phyloP scores from a whole-genome alignment of 2,329 filamentous ascomycete genomes.

The Scedosporium apiospermum region DNA sequence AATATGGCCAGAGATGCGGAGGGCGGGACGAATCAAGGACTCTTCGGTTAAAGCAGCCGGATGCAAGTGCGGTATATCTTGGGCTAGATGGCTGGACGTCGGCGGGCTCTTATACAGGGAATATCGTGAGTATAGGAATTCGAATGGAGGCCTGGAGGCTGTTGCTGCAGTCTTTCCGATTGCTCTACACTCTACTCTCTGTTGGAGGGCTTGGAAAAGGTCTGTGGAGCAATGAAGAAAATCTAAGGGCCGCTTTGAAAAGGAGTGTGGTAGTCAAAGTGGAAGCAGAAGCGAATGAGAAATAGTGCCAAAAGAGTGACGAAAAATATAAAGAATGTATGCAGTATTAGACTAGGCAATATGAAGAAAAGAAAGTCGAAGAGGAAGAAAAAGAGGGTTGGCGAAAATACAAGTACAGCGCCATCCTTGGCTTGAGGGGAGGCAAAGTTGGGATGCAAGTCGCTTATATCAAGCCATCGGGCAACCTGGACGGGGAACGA shows the following conservation, averaged over 20 bases:
- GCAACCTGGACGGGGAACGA: no score
- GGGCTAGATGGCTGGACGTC: neutral
- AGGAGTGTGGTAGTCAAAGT: neutral
- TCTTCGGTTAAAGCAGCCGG: neutral
- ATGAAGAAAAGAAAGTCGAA: neutral
- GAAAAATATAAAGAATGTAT: neutral
- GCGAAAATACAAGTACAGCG: neutral
- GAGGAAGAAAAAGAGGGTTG: neutral
- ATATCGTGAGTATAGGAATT: neutral
- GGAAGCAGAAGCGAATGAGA: neutral
- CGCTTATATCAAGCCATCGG: neutral
- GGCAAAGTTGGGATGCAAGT: neutral
- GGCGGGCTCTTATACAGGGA: neutral
- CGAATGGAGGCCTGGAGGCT: neutral
- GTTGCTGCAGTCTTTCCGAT: neutral
- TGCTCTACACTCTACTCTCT: neutral
- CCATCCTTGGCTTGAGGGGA: constrained; percentile 2
- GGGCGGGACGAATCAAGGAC: neutral
- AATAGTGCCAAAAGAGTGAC: constrained; percentile 5
- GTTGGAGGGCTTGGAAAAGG: no score
- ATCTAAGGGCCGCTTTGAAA: neutral
- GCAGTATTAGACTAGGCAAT: neutral
- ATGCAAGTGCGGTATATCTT: neutral
- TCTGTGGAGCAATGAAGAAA: neutral
- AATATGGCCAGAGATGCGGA: neutral